These are phyloP conservation scores for Pyropia haitanensis DNA, from an alignment of 23 red algal species.

Conservation along the genomic window DNA sequence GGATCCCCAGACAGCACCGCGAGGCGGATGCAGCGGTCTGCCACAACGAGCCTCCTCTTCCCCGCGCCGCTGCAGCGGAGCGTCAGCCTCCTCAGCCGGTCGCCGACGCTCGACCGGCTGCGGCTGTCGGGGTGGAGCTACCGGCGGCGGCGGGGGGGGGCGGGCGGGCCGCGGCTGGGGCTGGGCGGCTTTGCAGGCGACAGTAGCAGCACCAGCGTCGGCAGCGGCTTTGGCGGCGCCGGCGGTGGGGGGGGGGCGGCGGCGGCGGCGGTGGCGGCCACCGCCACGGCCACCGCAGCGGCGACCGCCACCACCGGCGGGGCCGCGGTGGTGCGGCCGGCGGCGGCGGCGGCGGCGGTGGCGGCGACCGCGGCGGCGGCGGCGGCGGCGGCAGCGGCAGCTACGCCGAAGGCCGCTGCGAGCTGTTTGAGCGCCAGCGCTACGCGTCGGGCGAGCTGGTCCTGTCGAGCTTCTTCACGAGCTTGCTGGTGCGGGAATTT, in stretches of 20 bases:
- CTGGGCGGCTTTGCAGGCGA: not conserved
- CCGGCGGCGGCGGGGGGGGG: no score
- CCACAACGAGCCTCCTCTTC: no score
- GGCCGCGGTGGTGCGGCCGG: not conserved
- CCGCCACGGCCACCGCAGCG: not conserved
- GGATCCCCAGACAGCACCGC: no score
- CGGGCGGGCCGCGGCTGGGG: no score
- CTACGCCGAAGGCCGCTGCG: constrained; percentile 7
- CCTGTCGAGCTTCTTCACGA: constrained; percentile 49
- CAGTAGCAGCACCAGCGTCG: not conserved
- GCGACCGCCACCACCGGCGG: not conserved
- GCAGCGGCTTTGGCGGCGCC: not conserved
- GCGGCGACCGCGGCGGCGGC: no score
- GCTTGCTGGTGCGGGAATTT: constrained; percentile 47
- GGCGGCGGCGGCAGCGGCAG: not conserved
- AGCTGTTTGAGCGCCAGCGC: constrained; percentile 54
- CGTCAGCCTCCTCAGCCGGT: no score
- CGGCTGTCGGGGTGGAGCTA: no score
- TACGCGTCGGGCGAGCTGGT: constrained; percentile 79
- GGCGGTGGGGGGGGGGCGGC: no score
- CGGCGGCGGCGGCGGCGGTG: not conserved
- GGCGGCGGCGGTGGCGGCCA: not conserved
- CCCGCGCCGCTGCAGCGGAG: no score
- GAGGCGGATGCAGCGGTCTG: no score
- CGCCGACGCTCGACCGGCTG: no score